A percentile compares a stretch with the other conserved stretches of the same genome.
phyloP scores from a whole-genome alignment of 495 filamentous ascomycete genomes.

The Neurospora sp. region DNA sequence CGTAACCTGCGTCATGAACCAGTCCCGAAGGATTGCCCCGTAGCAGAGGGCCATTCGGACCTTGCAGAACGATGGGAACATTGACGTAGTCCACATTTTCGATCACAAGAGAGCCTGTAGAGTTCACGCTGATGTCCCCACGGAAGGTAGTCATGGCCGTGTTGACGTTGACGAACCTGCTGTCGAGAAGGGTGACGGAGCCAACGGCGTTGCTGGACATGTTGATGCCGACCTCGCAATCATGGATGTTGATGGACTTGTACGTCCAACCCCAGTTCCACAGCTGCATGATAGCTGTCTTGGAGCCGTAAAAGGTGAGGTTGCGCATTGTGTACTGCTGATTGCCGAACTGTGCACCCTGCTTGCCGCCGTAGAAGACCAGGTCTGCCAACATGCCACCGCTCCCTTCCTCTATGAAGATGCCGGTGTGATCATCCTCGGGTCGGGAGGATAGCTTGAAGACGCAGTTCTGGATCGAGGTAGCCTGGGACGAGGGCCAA shows the following conservation, averaged over 20 bases:
- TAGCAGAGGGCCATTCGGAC: conserved; percentile 40
- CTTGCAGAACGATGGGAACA: conserved; percentile 45
- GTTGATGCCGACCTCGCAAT: conserved; percentile 66
- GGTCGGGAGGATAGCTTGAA: conserved; percentile 58
- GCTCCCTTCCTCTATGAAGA: conserved; percentile 68
- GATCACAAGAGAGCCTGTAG: conserved; percentile 57
- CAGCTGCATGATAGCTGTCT: conserved; percentile 77
- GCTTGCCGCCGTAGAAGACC: conserved; percentile 55
- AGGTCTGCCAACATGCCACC: conserved; percentile 67
- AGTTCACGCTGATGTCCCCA: conserved; percentile 48
- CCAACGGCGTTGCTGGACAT: conserved; percentile 63
- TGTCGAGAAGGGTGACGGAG: conserved; percentile 72
- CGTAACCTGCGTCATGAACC: conserved; percentile 14
- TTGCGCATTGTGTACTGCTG: conserved; percentile 91
- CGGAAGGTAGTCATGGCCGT: conserved; percentile 50
- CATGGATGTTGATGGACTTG: conserved; percentile 66
- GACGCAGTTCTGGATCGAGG: conserved; percentile 73
- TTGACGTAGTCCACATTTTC: conserved; percentile 63
- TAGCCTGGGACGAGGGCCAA: conserved; percentile 93
- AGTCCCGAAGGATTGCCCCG: conserved; percentile 13
- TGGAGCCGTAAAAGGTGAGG: conserved; percentile 69
- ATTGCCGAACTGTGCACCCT: conserved; percentile 55
- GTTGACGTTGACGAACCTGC: conserved; percentile 57
- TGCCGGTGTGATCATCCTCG: conserved; percentile 57
- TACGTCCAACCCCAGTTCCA: conserved; percentile 88